Percentiles rank a stretch among this genome's conserved stretches.
These are phyloP conservation scores for Phoma herbarum DNA, from an alignment of 2,329 filamentous ascomycete genomes.

Conservation along the genomic window DNA sequence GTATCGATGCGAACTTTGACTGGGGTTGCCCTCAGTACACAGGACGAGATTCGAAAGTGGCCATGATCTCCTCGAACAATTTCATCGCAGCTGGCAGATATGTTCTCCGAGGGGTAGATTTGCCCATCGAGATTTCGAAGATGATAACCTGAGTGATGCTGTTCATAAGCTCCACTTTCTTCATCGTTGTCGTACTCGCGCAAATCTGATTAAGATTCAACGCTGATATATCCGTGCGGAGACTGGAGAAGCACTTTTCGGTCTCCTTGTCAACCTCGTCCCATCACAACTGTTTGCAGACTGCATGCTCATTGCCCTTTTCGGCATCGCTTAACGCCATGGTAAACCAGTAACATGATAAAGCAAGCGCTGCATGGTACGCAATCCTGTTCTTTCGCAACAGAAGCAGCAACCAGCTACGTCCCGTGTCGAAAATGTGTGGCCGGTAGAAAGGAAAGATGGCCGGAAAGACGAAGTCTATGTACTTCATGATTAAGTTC, in stretches of 20 bases:
- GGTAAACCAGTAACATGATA: conserved; percentile 28
- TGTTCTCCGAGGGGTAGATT: conserved; percentile 18
- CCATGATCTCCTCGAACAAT: conserved; percentile 26
- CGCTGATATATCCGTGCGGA: conserved; percentile 19
- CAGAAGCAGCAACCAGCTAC: conserved; percentile 26
- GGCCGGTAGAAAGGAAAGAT: conserved; percentile 27
- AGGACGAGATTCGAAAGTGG: not conserved
- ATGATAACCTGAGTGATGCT: conserved; percentile 25
- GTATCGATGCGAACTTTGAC: conserved; percentile 14
- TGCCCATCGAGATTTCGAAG: conserved; percentile 27
- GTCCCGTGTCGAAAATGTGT: conserved; percentile 25
- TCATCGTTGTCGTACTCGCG: not conserved
- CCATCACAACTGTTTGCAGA: conserved; percentile 26
- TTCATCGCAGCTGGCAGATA: conserved; percentile 25
- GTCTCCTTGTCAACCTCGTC: conserved; percentile 23
- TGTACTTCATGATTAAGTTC: conserved; percentile 29
- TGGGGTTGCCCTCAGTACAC: conserved; percentile 12
- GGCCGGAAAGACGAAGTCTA: conserved; percentile 26
- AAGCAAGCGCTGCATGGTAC: conserved; percentile 22
- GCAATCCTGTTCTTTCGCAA: conserved; percentile 25
- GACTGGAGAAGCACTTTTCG: conserved; percentile 22
- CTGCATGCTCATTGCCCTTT: conserved; percentile 9
- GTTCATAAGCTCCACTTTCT: conserved; percentile 21
- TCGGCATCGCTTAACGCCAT: conserved; percentile 25
- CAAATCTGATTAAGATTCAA: not conserved